Percentiles rank a stretch among this genome's conserved stretches.
phyloP scores from a whole-genome alignment of 2,329 filamentous ascomycete species.

The Sarocladium strictum region DNA sequence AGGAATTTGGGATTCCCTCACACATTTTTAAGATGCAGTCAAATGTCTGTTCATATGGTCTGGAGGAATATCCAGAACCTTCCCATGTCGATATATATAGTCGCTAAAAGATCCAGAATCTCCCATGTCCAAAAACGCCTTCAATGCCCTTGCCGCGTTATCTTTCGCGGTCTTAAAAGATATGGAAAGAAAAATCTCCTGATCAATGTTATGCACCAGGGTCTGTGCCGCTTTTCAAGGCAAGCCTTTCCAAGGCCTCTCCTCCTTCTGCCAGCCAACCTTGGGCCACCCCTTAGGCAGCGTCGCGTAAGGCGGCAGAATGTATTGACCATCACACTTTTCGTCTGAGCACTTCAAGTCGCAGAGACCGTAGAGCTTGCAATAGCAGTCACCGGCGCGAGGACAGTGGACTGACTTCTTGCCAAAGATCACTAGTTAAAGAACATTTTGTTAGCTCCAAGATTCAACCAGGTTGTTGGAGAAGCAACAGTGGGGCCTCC shows the following conservation, averaged over 20 bases:
- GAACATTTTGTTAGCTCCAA: slow-evolving; percentile 12
- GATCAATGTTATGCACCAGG: not conserved
- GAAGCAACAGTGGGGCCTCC: not conserved
- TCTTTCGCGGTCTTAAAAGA: not conserved
- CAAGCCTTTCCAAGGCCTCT: slow-evolving; percentile 11
- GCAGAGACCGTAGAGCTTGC: slow-evolving; percentile 60
- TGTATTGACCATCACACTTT: slow-evolving; percentile 52
- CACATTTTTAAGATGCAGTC: too few relatives aligned
- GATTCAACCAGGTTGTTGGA: too few relatives aligned
- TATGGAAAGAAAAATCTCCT: not conserved
- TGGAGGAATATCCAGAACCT: not conserved
- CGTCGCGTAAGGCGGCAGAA: slow-evolving; percentile 49
- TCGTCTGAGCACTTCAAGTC: slow-evolving; percentile 33
- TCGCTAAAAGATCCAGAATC: not conserved
- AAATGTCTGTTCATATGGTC: not conserved
- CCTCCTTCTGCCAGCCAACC: slow-evolving; percentile 40
- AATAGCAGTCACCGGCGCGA: slow-evolving; percentile 56
- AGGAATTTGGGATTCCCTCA: too few relatives aligned
- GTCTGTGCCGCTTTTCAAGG: not conserved
- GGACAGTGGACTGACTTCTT: slow-evolving; percentile 55
- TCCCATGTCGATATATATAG: slow-evolving; percentile 1
- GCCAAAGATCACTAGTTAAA: slow-evolving; percentile 47
- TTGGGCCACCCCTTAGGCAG: slow-evolving; percentile 58
- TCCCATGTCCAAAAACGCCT: slow-evolving; percentile 1
- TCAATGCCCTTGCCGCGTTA: not conserved